Base-by-base conservation (phyloP, 306 rosid species). In the Corylus avellana region DNA sequence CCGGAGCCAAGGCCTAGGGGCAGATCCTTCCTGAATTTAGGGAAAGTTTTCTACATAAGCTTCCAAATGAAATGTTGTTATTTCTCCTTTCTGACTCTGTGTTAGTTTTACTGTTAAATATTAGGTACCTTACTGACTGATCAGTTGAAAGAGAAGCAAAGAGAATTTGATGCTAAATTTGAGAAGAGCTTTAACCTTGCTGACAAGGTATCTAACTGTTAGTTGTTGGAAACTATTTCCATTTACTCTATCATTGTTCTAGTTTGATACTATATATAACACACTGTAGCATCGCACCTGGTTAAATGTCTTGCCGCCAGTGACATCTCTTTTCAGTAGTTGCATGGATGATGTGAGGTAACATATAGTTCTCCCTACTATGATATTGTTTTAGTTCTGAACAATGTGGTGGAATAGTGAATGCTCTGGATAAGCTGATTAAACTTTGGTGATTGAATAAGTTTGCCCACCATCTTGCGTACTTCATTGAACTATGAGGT, bases 71-170 rank as follows among this genome's bases (percentile, higher is more conserved):
- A 53, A 64, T 27, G 18, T 48, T 14, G 13, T 27, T 22, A 0
- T 10, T 35, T 73, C 46, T 51, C 25, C 8, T 51, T 51, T 50
- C 42, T 37, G 18, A 56, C 37, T 35, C 4, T 18, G 13, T 37
- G 59, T 56, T 72, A 78, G 74, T 78, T 68, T 71, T 50, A 53
- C 53, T 79, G 78, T 54, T 75, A 57, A 73, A 79, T 84, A 14
- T 79, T 73, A 95, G 99, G 97, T 77, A 58, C 89, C 76, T 87
- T 90, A n/a, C 83, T 95, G 79, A 88, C 99, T 25, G 77, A 85
- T 75, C 91, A 75, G 77, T 87, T 93, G 89, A 90, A 88, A 73
- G 89, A 85, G 80, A 95, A 95, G 85, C 89, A 91, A 73, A 86
- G 79, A 78, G 91, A 91, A 55, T 95, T 91, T 95, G 97, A 95